Evolutionary conservation across 2,329 filamentous ascomycete species (phyloP).

Genomic region (Cercospora janseana): DNA sequence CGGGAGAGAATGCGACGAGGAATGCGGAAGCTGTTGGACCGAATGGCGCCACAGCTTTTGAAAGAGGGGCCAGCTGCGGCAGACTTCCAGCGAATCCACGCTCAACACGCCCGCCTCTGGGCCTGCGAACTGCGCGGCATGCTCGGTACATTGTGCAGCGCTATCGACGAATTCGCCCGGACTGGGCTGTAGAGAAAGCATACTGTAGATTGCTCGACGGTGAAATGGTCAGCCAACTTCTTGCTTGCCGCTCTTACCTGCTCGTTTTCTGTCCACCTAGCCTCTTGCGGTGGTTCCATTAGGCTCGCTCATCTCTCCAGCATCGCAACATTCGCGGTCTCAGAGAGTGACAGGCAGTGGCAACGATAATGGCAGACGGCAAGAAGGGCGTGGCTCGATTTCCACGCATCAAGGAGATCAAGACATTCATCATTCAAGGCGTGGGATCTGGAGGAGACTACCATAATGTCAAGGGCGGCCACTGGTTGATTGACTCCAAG

Average conservation of each 20-base stretch:
- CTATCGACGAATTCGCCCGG: constrained; percentile 8
- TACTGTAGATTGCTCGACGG: too few relatives aligned
- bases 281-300: too few relatives aligned
- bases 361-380: constrained; percentile 29
- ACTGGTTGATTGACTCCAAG: constrained; percentile 85
- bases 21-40: constrained; percentile 17
- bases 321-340: background rate
- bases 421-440: constrained; percentile 69
- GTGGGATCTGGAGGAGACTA: constrained; percentile 71
- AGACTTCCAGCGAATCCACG: constrained; percentile 13
- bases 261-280: too few relatives aligned
- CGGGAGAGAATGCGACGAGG: constrained; percentile 20
- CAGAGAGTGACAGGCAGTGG: background rate
- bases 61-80: constrained; percentile 13
- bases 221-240: too few relatives aligned
- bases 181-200: too few relatives aligned
- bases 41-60: constrained; percentile 13
- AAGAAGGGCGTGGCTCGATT: constrained; percentile 54
- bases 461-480: constrained; percentile 76
- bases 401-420: constrained; percentile 71
- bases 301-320: background rate
- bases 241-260: too few relatives aligned
- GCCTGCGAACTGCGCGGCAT: background rate
- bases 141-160: constrained; percentile 14
- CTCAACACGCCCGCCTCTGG: constrained; percentile 7